These are phyloP conservation scores for Eimeria maxima DNA, from an alignment of 169 alveolate species.

Conservation along the genomic window DNA sequence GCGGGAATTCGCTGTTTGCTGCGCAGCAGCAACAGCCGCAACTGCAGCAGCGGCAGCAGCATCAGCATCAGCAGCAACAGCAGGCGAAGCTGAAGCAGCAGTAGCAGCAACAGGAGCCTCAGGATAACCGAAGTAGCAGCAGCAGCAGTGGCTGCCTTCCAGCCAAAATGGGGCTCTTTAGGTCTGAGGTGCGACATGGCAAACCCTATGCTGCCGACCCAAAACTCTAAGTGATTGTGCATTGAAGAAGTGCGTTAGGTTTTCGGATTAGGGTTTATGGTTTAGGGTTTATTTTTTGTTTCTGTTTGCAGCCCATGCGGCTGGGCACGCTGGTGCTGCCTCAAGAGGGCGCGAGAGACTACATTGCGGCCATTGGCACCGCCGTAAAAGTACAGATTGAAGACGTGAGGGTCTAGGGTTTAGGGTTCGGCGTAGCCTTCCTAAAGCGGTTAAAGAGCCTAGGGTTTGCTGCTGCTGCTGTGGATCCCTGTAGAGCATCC, in stretches of 20 bases:
- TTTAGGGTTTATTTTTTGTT: slow-evolving; percentile 8
- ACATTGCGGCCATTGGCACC: slow-evolving; percentile 93
- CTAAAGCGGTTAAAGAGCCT: neutral
- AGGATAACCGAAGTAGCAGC: slow-evolving; percentile 40
- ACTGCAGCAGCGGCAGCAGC: slow-evolving; percentile 61
- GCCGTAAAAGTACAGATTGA: slow-evolving; percentile 92
- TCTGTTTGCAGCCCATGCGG: slow-evolving; percentile 90
- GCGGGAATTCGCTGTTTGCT: neutral
- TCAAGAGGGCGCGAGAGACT: slow-evolving; percentile 94
- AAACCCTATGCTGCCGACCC: neutral
- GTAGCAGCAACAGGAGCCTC: slow-evolving; percentile 50
- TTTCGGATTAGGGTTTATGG: neutral
- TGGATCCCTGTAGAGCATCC: neutral
- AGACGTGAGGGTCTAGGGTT: slow-evolving; percentile 86
- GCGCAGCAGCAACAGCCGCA: slow-evolving; percentile 24
- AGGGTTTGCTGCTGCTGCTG: slow-evolving; percentile 11
- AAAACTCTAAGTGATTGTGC: neutral
- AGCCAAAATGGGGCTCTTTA: slow-evolving; percentile 68
- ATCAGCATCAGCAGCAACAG: slow-evolving; percentile 7
- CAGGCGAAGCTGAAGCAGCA: slow-evolving; percentile 30
- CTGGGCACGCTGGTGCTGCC: slow-evolving; percentile 96
- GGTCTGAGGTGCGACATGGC: slow-evolving; percentile 65
- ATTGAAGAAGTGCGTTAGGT: too few relatives aligned
- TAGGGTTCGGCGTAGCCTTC: slow-evolving; percentile 25
- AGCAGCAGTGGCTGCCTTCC: neutral